These are phyloP conservation scores for Plasmodium sp. DNA, from an alignment of 169 alveolate genomes.

Conservation along the genomic window DNA sequence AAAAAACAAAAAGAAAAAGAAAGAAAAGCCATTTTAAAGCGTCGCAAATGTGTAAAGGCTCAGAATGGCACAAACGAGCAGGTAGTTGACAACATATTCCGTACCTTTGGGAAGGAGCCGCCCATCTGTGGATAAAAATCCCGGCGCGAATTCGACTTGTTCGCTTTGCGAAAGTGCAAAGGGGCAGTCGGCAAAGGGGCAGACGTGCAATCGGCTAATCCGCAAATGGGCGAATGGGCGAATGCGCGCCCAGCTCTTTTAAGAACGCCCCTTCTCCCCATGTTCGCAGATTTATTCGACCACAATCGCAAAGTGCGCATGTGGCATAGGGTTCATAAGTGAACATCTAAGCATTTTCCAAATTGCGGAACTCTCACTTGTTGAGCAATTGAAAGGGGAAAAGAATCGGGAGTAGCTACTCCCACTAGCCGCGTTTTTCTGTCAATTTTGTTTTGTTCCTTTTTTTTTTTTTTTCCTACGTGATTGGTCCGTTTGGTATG, in stretches of 20 bases:
- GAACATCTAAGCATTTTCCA: background rate
- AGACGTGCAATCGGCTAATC: background rate
- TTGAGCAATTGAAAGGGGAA: background rate
- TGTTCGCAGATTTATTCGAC: background rate
- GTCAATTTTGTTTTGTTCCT: background rate
- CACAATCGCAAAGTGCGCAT: background rate
- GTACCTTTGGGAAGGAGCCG: background rate
- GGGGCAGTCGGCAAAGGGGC: background rate
- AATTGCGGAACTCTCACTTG: background rate
- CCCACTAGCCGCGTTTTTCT: background rate
- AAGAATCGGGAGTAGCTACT: background rate
- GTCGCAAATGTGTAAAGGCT: background rate
- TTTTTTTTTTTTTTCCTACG: slow-evolving; percentile 4
- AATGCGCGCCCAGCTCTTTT: background rate
- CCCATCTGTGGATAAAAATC: background rate
- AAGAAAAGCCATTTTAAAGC: background rate
- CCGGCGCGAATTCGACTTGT: background rate
- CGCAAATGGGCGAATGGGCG: background rate
- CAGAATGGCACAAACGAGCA: background rate
- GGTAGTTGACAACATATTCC: background rate
- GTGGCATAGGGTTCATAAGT: background rate
- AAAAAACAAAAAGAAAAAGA: background rate
- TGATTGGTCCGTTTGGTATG: background rate
- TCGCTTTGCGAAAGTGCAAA: background rate
- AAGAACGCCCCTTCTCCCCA: background rate